phyloP scores from a whole-genome alignment of 2,329 filamentous ascomycete species.

The Capronia americana region DNA sequence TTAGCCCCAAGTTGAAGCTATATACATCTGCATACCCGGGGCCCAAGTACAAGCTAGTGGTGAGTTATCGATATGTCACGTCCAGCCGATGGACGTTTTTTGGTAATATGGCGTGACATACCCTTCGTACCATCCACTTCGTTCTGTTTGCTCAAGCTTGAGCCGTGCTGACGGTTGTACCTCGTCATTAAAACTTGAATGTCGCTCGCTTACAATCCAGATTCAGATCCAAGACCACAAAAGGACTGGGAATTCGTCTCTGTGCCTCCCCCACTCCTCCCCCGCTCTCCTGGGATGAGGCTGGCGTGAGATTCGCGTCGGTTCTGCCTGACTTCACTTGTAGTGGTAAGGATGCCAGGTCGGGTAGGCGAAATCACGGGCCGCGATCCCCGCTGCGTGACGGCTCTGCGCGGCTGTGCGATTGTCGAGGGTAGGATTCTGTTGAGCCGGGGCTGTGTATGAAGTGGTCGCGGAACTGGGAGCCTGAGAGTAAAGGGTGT shows the following conservation, averaged over 20 bases:
- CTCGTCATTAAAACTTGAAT: no score
- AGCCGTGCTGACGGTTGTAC: no score
- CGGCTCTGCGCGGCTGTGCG: not conserved
- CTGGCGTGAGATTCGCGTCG: not conserved
- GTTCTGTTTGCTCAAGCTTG: no score
- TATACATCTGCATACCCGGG: not conserved
- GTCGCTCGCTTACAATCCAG: no score
- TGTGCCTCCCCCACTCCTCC: no score
- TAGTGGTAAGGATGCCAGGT: not conserved
- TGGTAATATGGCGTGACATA: no score
- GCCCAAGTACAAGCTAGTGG: not conserved
- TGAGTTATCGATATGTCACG: not conserved
- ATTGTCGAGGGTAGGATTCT: not conserved
- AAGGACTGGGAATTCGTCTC: no score
- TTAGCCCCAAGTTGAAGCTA: not conserved
- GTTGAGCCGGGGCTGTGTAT: not conserved
- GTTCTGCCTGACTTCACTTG: not conserved
- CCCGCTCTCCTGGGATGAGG: no score
- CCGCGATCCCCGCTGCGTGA: not conserved
- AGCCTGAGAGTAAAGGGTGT: not conserved
- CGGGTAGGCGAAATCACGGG: not conserved
- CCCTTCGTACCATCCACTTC: no score
- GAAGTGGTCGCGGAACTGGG: not conserved
- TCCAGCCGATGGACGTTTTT: not conserved
- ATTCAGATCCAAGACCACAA: no score